Evolutionary conservation across 192 early-diverging fungal species (phyloP), one percentile per base, ranked within the genome.

Genomic region (Podila clonocystis): DNA sequence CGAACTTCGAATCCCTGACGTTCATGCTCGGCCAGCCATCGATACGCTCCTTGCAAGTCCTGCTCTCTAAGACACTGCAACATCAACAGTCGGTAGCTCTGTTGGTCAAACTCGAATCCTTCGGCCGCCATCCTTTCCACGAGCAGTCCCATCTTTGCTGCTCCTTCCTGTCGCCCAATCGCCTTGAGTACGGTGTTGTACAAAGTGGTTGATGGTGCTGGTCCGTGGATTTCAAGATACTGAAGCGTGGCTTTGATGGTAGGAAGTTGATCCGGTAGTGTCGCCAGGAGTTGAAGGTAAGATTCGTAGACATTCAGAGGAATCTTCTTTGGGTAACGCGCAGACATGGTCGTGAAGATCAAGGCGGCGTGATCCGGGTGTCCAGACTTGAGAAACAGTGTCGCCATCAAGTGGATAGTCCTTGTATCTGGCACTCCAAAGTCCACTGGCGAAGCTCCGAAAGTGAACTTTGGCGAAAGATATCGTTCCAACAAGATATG

Each of bases 141-240:
- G n/a, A 65, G 26, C 4, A 5, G 41, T 24, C 68, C 70, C 4
- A 70, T 70, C 13, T 26, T 20, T 7, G 19, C 33, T 26, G 29
- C 7, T 2, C 77, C 70, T 15, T 59, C 50, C 31, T 64, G 45
- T 22, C 17, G 2, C 30, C 52, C 77, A 19, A 59, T 33, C 17
- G 77, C 65, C 55, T 58, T 58, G 38, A 80, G 17, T 17, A 80
- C 30, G 1, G 38, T 59, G 59, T 80, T 80, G 70, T 73, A 80
- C 11, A 65, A 9, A 0, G 70, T 61, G 1, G 38, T 30, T 7
- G 70, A 73, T 0, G 77, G 77, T 17, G 22, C 19, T n/a, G 62
- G 77, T n/a, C 77, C 77, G 22, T 65, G 33, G 0, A 28, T 63
- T 8, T 61, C 36, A 1, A 80, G 36, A 41, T 73, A 12, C 5